Evolutionary conservation across 2,329 filamentous ascomycete species (phyloP), one percentile per base, ranked within the genome.

Genomic region (Diaporthe longicolla): DNA sequence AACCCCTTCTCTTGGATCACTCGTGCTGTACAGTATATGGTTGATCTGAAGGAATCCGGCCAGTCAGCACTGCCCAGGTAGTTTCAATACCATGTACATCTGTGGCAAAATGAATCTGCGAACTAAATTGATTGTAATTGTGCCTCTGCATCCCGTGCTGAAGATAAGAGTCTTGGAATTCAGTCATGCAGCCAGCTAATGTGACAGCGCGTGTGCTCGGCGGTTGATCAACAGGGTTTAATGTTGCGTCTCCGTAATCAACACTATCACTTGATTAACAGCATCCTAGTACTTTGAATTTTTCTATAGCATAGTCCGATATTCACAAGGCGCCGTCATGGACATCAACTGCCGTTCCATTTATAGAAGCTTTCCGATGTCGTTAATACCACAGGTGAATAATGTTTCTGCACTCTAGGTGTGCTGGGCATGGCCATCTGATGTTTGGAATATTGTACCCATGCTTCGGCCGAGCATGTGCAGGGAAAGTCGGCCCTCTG

Each of bases 391-490:
- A 21, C 4, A 66, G 13, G 52, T 66, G 29, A 37, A 37, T 37
- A 37, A 66, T 66, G 63, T 66, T 66, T 66, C 63, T 66, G 21
- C 45, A 52, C 63, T 45, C 63, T 48, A 35, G 61, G 9, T 24
- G 45, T 52, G 61, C 43, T 66, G 19, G 9, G 61, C 61, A 50
- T 11, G 29, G 43, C 29, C 61, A 32, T 50, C 61, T 66, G 43
- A 50, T 50, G 37, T 40, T 40, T 40, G 11, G 35, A 40, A 40
- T 40, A 24, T 66, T 52, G n/a, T 35, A n/a, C 15, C 43, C 59
- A 19, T 32, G 59, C 19, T n/a, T 65, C 26, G 8, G 59, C 59
- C 43, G 59, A 50, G 59, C 26, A 24, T n/a, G 15, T 48, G 26
- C 59, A 65, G 48, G 59, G 59, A 65, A 50, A 29, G n/a, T 15